These are phyloP conservation scores for Sphaceloma murrayae DNA, from an alignment of 2,329 filamentous ascomycete species.

Conservation along the genomic window DNA sequence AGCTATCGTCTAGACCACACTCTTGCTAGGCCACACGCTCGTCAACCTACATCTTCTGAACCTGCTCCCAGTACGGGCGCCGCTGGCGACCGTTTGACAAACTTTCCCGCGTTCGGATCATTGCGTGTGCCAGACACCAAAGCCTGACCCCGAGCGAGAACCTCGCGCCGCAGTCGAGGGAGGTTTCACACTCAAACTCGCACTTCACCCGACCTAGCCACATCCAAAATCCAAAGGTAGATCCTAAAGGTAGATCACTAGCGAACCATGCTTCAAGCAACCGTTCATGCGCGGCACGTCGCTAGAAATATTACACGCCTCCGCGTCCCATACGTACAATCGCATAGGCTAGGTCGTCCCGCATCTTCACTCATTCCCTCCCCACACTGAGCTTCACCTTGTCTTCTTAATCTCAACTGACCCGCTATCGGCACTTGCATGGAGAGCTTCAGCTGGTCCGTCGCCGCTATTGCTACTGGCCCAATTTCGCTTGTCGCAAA, in stretches of 20 bases:
- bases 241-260: constrained; percentile 13
- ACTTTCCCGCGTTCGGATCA: constrained; percentile 11
- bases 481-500: not conserved
- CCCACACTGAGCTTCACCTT: not conserved
- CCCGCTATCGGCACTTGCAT: not conserved
- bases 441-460: not conserved
- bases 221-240: constrained; percentile 10
- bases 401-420: no score
- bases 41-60: not conserved
- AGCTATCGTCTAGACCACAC: no score
- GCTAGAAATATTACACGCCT: not conserved
- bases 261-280: constrained; percentile 14
- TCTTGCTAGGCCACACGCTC: not conserved
- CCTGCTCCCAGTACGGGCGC: no score
- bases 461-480: not conserved
- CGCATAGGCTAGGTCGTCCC: no score
- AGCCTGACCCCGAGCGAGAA: not conserved
- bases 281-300: constrained; percentile 13
- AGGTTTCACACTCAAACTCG: constrained; percentile 14
- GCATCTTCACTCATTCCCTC: not conserved
- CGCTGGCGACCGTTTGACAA: not conserved
- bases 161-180: not conserved
- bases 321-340: constrained; percentile 1
- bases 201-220: constrained; percentile 6
- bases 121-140: constrained; percentile 8